Base-by-base conservation (phyloP, 1,139 yeast species). In the Kodamaea derodonti region DNA sequence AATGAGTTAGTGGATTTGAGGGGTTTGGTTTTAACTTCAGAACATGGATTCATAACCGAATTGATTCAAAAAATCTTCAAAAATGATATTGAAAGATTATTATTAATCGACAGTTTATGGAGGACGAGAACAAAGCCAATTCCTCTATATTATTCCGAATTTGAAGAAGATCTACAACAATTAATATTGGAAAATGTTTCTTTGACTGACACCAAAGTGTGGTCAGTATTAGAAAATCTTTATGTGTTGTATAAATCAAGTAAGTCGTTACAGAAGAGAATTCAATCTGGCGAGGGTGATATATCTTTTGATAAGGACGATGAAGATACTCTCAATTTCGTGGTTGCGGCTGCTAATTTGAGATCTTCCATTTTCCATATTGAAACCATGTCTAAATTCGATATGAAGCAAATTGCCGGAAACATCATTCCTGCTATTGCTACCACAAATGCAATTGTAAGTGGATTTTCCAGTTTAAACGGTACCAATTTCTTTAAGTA, bases 361-460 rank as follows among this genome's bases (percentile, higher is more conserved):
- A 72, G 98, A 45, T 80, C 95, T 0, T 56, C 54, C 30, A 72
- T 87, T 1, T 94, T 92, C 53, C 67, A 72, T 20, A 90, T 94
- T 41, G 84, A 80, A 20, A 51, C 69, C 37, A 83, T 84, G 54
- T 70, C 95, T 12, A 84, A 86, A 46, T 94, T 94, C 51, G 95
- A 87, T 43, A 78, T 85, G 45, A 94, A 94, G 56, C 79, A 94
- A 54, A 88, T 90, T 48, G 98, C 98, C 0, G 99, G 99, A 8
- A 92, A 92, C 56, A 94, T 94, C 49, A 92, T 94, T 33, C 98
- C 99, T 0, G 98, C 98, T 0, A 90, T 94, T 48, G 98, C 98
- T 10, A 92, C 98, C 2, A 92, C 97, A 9, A 94, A 94, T 56
- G 97, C 98, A 1, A 82, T 92, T 14, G 81, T 92, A 43, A 90